Base-by-base conservation (phyloP, 106 monocot genomes). In the Allium sativum region DNA sequence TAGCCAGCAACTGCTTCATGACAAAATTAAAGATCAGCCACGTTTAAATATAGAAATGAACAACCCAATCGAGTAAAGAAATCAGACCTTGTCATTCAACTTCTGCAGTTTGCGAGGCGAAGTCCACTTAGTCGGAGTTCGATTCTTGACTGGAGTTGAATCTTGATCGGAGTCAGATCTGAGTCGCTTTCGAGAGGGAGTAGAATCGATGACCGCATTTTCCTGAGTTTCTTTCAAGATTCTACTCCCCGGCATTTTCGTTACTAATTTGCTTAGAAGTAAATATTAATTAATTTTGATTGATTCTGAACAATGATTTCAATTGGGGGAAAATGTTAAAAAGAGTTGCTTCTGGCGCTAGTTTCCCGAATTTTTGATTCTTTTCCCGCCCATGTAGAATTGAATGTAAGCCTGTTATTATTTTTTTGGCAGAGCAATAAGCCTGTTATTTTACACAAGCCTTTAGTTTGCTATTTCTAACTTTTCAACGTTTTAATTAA, bases 171-270 rank as follows among this genome's bases (percentile, higher is more conserved):
- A 60, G 42, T 44, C 44, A 9, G 10, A 11, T 8, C 62, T 46
- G 7, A 47, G 22, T 48, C 62, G 45, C 62, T 62, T 62, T 62
- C 62, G 42, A 9, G 8, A 43, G 7, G 44, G 19, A 11, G 9
- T 48, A 20, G 47, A 21, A 62, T 41, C 61, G 7, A 8, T 17
- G 15, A 42, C 59, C 43, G 7, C 7, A 7, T 60, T 31, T 9
- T 8, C 44, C 9, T 60, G 43, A 8, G 8, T 62, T 20, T 19
- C 17, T 8, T 10, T 16, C 8, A 46, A 10, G 61, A 45, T 61
- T 61, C 61, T 44, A 45, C 61, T 61, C 18, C 61, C 61, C 12
- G 61, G 45, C 61, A 61, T 61, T 61, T 20, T 61, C 59, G 0
- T 31, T 31, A 31, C 5, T 31, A 5, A 31, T 31, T 31, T 31